Base-by-base conservation (phyloP, 140 eudicot genomes). In the Artemisia princeps region DNA sequence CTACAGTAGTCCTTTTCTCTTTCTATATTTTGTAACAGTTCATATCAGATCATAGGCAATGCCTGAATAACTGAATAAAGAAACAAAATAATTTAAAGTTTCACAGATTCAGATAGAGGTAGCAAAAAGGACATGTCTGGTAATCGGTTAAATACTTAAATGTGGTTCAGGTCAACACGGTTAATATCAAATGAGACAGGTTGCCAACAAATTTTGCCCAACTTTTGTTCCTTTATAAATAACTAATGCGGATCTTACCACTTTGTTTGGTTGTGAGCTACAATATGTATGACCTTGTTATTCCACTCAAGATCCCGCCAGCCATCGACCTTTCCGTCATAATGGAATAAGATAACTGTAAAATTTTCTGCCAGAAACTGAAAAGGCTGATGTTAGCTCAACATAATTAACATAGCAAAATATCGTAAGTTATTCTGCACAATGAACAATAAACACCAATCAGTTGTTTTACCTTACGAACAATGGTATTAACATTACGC, bases 361-460 rank as follows among this genome's bases (percentile, higher is more conserved):
- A 89, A 89, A 74, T 89, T 89, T 71, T 77, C 96, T 86, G 86
- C 51, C 76, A 86, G 91, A 79, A 89, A 89, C 96, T 89, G 91
- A 76, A 86, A 46, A 8, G 24, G 5, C 30, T 12, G 28, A 63
- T 68, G 61, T 74, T 13, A 74, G 73, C 52, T 23, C 23, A 53
- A 52, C 58, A 46, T 45, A 16, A 24, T 55, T 66, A 14, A 59
- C 50, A 52, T 59, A 63, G 64, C 68, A 63, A n/a, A 16, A 24
- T 26, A 62, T 61, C 48, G 62, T 13, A 55, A 62, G 2, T 45
- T 26, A 42, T 54, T 6, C 10, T 16, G 15, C n/a, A 10, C 62
- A 59, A 8, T 30, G 28, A 60, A 64, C 6, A 26, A 7, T 63
- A 57, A 20, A 62, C 14, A 22, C 20, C 57, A 3, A 56, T 28